Base-by-base conservation (phyloP, 176 grass and related monocot genomes). In the Oryza australiensis region DNA sequence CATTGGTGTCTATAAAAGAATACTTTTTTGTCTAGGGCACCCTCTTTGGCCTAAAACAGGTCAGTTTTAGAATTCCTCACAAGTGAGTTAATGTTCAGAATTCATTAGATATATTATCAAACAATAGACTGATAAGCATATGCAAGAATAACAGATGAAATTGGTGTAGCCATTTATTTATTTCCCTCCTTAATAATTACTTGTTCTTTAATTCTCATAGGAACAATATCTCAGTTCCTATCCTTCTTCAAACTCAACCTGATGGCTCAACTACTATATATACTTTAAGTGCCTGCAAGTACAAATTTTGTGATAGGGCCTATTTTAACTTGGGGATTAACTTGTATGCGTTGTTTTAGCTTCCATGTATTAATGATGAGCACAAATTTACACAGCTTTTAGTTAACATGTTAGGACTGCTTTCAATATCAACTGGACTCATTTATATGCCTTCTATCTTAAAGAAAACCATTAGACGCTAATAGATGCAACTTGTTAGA, bases 11-110 rank as follows among this genome's bases (percentile, higher is more conserved):
- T 78, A 34, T 45, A 60, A 28, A 75, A 73, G 49, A 67, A 62
- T 57, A 68, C 15, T n/a, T n/a, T 35, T 79, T 78, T 65, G 65
- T 57, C 24, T 73, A 42, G 43, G 77, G 33, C 68, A 5, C 27
- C 77, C 32, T 73, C 80, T n/a, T 55, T 80, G 72, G 12, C 69
- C 33, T 65, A 77, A 79, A 65, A 20, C 41, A 67, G 46, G 43
- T 66, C 3, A 66, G 15, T 66, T 73, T 59, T 37, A 35, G 45
- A 83, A 40, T 43, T 66, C 9, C 27, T 68, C 33, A 32, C 65
- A 70, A 82, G 33, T 7, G 8, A 82, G 46, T 75, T 10, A 3
- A 73, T 75, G 15, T 38, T 84, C 11, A 63, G 43, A 35, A 67
- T 83, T 78, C 6, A 32, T 69, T 62, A 55, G 67, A 57, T 7